Evolutionary conservation across 352 stramenopile genomes (phyloP), one percentile per base, ranked within the genome.

Genomic region (Globisporangium solare): DNA sequence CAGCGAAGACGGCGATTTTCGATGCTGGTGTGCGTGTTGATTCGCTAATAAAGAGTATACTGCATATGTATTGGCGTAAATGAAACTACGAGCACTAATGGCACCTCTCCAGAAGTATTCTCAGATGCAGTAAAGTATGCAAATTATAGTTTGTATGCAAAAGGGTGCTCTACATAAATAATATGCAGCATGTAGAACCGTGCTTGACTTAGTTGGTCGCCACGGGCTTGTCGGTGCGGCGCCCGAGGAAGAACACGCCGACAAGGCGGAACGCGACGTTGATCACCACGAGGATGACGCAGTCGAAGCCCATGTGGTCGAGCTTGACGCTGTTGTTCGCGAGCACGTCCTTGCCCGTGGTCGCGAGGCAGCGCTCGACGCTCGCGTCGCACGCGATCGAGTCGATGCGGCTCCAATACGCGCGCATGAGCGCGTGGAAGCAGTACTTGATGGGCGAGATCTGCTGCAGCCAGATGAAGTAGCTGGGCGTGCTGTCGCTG

Each of bases 381-480:
- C 24, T 43, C 5, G 58, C 32, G 20, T 60, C 45, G 50, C 69
- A 74, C 15, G 50, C 50, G 59, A 77, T 77, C 32, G 27, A 31
- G 13, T 55, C 17, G 8, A 76, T 58, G 31, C 32, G 43, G 37
- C 21, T 64, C 68, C 66, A 76, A 54, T 68, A 74, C 24, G 59
- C 63, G 20, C 68, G 66, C 64, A 73, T 74, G 59, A 76, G 55
- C 14, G 51, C 63, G 46, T 72, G 59, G 41, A 70, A 77, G 46
- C 47, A 48, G 60, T 75, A 73, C 49, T 70, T 72, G 47, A 75
- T 73, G n/a, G 65, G 65, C 43, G 67, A 73, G 35, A 75, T 62
- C 32, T 60, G 50, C 52, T 70, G 60, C n/a, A 75, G 51, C 67
- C 67, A 75, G 45, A 66, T 61, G 41, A 73, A 75, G 60, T 70